phyloP scores from a whole-genome alignment of 225 moss, liverwort and hornwort species.

The Ulota crispa region DNA sequence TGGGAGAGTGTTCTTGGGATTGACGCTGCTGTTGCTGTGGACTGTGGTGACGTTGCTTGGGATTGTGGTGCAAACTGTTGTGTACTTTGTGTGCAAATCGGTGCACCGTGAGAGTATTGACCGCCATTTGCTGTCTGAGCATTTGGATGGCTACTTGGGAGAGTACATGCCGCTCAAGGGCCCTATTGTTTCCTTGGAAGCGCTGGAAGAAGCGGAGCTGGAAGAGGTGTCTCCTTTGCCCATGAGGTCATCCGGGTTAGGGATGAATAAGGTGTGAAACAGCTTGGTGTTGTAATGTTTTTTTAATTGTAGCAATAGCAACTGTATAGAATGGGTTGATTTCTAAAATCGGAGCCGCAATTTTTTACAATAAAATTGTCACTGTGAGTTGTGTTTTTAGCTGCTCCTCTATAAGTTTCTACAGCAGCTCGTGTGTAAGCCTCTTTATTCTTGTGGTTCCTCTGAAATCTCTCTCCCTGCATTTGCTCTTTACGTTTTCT shows the following conservation, averaged over 20 bases:
- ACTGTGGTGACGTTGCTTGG: slow-evolving; percentile 60
- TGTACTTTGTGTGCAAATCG: slow-evolving; percentile 93
- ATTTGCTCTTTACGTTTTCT: background rate
- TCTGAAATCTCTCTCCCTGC: background rate
- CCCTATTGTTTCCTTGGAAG: slow-evolving; percentile 63
- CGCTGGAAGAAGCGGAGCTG: slow-evolving; percentile 61
- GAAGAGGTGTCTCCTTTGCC: slow-evolving; percentile 36
- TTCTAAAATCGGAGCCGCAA: slow-evolving; percentile 16
- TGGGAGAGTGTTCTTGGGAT: slow-evolving; percentile 46
- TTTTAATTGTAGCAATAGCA: slow-evolving; percentile 18
- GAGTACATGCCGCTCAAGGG: slow-evolving; percentile 92
- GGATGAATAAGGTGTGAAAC: slow-evolving; percentile 7
- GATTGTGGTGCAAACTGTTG: slow-evolving; percentile 73
- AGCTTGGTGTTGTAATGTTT: background rate
- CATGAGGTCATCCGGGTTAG: background rate
- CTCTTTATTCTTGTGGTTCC: background rate
- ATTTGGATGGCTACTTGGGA: slow-evolving; percentile 83
- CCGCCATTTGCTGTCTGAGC: slow-evolving; percentile 74
- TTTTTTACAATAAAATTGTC: background rate
- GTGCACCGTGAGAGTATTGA: slow-evolving; percentile 83
- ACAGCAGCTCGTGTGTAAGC: background rate
- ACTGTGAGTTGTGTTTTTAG: background rate
- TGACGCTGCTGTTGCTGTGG: slow-evolving; percentile 62
- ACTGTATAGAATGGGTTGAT: slow-evolving; percentile 20
- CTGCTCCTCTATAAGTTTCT: background rate